These are phyloP conservation scores for Piloderma croceum DNA, from an alignment of 768 basidiomycete species.

Conservation along the genomic window DNA sequence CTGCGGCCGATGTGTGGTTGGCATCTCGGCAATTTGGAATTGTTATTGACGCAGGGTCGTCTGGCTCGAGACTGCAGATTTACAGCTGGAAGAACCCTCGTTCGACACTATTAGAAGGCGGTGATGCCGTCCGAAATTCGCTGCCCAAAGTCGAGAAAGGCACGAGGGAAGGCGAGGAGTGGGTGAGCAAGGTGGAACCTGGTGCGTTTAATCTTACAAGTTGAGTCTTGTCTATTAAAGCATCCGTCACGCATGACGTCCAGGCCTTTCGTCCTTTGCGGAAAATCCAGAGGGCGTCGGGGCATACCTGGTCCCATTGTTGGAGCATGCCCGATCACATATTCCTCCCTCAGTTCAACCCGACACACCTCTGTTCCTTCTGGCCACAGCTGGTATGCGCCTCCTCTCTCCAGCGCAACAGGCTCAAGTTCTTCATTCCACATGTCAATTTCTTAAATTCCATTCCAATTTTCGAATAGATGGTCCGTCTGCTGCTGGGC, in stretches of 20 bases:
- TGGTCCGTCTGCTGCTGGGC: constrained; percentile 56
- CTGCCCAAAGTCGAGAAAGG: constrained; percentile 92
- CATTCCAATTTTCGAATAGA: constrained; percentile 81
- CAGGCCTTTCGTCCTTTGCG: constrained; percentile 85
- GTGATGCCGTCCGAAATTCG: constrained; percentile 42
- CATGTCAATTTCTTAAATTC: constrained; percentile 69
- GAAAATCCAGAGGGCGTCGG: constrained; percentile 65
- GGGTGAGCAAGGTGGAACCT: constrained; percentile 91
- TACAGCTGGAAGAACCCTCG: constrained; percentile 94
- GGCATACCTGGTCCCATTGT: constrained; percentile 73
- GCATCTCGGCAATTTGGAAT: constrained; percentile 80
- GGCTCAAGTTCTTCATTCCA: constrained; percentile 61
- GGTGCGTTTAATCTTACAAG: constrained; percentile 47
- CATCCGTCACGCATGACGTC: constrained; percentile 2
- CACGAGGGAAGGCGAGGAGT: constrained; percentile 69
- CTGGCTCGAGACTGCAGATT: constrained; percentile 91
- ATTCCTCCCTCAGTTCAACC: constrained; percentile 83
- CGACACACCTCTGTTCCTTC: constrained; percentile 85
- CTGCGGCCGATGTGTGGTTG: constrained; percentile 68
- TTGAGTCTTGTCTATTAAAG: background rate
- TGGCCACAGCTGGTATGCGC: constrained; percentile 98
- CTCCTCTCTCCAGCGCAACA: constrained; percentile 67
- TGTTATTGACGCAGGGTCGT: constrained; percentile 98
- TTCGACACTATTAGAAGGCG: constrained; percentile 47
- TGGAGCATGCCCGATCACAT: constrained; percentile 73